Evolutionary conservation across 2,329 filamentous ascomycete genomes (phyloP).

Genomic region (Akanthomyces muscarius): DNA sequence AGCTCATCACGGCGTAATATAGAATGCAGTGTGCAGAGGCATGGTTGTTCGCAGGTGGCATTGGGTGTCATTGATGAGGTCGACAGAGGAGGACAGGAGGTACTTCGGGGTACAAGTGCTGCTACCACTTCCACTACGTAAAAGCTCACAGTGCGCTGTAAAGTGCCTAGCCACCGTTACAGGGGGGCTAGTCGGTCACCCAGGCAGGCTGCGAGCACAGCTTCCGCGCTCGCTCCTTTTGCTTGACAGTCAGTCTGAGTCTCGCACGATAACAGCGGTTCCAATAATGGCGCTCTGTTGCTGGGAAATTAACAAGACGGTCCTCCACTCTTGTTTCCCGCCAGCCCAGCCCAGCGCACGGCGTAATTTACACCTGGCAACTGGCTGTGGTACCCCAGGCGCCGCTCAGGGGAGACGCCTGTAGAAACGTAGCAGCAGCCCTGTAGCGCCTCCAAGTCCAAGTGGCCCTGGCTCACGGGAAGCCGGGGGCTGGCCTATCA

Average conservation of each 20-base stretch:
- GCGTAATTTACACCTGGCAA: conserved; percentile 4
- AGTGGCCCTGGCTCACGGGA: conserved; percentile 8
- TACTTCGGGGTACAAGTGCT: conserved; percentile 1
- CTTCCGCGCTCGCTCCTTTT: background rate
- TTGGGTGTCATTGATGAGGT: conserved; percentile 4
- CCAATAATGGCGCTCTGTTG: conserved; percentile 1
- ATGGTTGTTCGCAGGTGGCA: conserved; percentile 2
- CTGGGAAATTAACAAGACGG: conserved; percentile 10
- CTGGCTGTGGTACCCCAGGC: conserved; percentile 1
- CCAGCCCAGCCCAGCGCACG: background rate
- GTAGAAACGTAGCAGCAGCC: background rate
- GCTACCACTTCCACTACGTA: background rate
- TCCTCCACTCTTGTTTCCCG: background rate
- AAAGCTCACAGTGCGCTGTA: background rate
- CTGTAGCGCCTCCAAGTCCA: background rate
- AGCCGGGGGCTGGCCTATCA: conserved; percentile 25
- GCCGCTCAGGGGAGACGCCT: conserved; percentile 11
- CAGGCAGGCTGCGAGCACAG: background rate
- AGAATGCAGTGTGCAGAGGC: background rate
- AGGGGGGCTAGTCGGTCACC: background rate
- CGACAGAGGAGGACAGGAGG: background rate
- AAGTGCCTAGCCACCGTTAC: background rate
- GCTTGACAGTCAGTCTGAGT: background rate
- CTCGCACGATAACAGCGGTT: background rate
- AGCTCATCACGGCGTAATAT: conserved; percentile 3